phyloP scores from a whole-genome alignment of 2,329 filamentous ascomycete species.

The Alternaria brassicae region DNA sequence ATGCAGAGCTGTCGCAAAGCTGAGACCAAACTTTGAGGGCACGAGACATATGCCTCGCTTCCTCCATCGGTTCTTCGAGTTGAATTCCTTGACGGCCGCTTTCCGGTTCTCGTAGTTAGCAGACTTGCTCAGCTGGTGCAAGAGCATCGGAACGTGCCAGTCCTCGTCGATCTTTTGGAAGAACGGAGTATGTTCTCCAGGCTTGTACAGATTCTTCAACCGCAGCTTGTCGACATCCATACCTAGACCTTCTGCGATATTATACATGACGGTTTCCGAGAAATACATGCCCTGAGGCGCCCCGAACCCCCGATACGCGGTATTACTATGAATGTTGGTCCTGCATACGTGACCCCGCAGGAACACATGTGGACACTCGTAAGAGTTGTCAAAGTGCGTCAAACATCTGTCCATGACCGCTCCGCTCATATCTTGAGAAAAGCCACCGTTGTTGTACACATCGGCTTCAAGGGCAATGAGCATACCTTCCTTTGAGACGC shows the following conservation, averaged over 20 bases:
- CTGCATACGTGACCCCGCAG: slow-evolving; percentile 87
- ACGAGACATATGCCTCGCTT: slow-evolving; percentile 86
- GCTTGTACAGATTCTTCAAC: slow-evolving; percentile 83
- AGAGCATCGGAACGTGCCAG: slow-evolving; percentile 94
- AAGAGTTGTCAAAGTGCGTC: slow-evolving; percentile 86
- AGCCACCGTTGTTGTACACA: slow-evolving; percentile 90
- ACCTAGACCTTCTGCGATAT: slow-evolving; percentile 84
- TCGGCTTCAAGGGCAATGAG: slow-evolving; percentile 89
- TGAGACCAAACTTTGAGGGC: slow-evolving; percentile 96
- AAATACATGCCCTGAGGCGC: slow-evolving; percentile 96
- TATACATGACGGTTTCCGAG: slow-evolving; percentile 83
- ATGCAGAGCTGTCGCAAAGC: slow-evolving; percentile 85
- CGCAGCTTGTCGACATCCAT: slow-evolving; percentile 83
- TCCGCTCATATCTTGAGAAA: slow-evolving; percentile 70
- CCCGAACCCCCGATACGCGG: slow-evolving; percentile 93
- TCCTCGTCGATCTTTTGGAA: slow-evolving; percentile 81
- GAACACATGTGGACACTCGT: slow-evolving; percentile 82
- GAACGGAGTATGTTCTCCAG: slow-evolving; percentile 82
- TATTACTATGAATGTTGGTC: slow-evolving; percentile 97
- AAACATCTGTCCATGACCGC: slow-evolving; percentile 86
- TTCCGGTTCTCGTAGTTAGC: slow-evolving; percentile 74
- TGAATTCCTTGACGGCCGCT: slow-evolving; percentile 76
- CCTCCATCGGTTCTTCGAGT: slow-evolving; percentile 84
- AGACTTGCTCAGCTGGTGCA: slow-evolving; percentile 80
- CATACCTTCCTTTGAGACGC: slow-evolving; percentile 88